Evolutionary conservation across 345 rosid species (phyloP).

Genomic region (Eucalyptus cladocalyx): DNA sequence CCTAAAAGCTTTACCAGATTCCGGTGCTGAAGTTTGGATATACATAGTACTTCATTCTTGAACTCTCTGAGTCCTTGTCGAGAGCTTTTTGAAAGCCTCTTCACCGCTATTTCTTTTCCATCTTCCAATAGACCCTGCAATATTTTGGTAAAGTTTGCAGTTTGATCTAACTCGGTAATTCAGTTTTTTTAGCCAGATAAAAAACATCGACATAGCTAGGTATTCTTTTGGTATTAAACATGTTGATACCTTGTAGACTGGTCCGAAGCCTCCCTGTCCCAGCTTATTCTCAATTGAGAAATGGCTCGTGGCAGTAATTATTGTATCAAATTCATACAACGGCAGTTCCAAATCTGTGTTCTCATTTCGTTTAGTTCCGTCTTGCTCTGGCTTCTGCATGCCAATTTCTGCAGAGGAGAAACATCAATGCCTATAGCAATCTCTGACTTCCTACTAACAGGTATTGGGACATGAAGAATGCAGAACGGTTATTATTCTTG

Average conservation of each 20-base stretch:
- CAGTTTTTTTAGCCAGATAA: neutral
- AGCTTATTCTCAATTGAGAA: conserved; percentile 9
- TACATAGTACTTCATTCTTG: conserved; percentile 21
- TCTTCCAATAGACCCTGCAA: conserved; percentile 13
- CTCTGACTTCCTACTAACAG: neutral
- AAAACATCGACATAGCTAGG: neutral
- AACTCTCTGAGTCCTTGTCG: conserved; percentile 24
- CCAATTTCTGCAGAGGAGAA: neutral
- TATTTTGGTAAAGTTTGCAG: neutral
- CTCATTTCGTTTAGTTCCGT: neutral
- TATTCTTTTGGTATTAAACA: neutral
- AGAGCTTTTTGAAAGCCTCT: conserved; percentile 16
- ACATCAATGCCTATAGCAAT: neutral
- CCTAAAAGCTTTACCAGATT: conserved; percentile 31
- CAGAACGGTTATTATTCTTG: neutral
- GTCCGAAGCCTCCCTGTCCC: conserved; percentile 31
- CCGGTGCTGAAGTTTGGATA: conserved; percentile 26
- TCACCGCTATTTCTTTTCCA: conserved; percentile 23
- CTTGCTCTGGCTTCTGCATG: neutral
- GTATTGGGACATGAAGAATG: neutral
- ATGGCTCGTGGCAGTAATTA: conserved; percentile 9
- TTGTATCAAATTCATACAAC: conserved; percentile 4
- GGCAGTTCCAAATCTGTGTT: conserved; percentile 16
- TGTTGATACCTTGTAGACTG: conserved; percentile 19
- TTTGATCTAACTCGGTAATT: neutral